Conservation (phyloP, 805 yeast genomes). For the Kockiozyma suomiensis region DNA sequence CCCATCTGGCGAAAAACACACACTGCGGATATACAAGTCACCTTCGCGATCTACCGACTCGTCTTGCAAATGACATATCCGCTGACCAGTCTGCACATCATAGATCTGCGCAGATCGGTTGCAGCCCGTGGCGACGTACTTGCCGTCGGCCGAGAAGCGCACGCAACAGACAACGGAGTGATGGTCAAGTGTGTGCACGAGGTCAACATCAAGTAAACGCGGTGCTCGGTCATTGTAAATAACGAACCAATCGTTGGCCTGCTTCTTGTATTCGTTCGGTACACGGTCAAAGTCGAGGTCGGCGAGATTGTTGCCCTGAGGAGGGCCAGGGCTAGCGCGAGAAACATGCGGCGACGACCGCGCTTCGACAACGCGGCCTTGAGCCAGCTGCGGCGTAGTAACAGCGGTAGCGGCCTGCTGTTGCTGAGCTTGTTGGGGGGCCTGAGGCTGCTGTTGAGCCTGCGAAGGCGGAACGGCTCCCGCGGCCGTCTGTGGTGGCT, state of each 20-base stretch:
- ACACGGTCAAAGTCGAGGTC: slow-evolving; percentile 81
- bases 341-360: slow-evolving; percentile 29
- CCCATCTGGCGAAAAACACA: slow-evolving; percentile 95
- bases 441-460: neutral
- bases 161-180: slow-evolving; percentile 96
- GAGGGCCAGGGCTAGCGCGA: slow-evolving; percentile 33
- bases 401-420: slow-evolving; percentile 26
- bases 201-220: slow-evolving; percentile 75
- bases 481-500: slow-evolving; percentile 19
- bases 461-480: neutral
- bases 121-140: slow-evolving; percentile 93
- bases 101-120: slow-evolving; percentile 94
- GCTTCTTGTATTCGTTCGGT: slow-evolving; percentile 75
- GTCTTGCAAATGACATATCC: slow-evolving; percentile 83
- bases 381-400: slow-evolving; percentile 28
- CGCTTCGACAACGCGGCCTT: slow-evolving; percentile 20
- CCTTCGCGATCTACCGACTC: slow-evolving; percentile 71
- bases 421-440: slow-evolving; percentile 19
- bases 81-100: slow-evolving; percentile 87
- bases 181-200: slow-evolving; percentile 89
- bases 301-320: slow-evolving; percentile 43
- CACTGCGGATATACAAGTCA: slow-evolving; percentile 91
- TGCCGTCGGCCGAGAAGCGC: slow-evolving; percentile 87
- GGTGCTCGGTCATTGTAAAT: slow-evolving; percentile 88
- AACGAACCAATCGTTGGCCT: slow-evolving; percentile 80